Base-by-base conservation (phyloP, 2,329 filamentous ascomycete genomes). In the Balansia obtecta region DNA sequence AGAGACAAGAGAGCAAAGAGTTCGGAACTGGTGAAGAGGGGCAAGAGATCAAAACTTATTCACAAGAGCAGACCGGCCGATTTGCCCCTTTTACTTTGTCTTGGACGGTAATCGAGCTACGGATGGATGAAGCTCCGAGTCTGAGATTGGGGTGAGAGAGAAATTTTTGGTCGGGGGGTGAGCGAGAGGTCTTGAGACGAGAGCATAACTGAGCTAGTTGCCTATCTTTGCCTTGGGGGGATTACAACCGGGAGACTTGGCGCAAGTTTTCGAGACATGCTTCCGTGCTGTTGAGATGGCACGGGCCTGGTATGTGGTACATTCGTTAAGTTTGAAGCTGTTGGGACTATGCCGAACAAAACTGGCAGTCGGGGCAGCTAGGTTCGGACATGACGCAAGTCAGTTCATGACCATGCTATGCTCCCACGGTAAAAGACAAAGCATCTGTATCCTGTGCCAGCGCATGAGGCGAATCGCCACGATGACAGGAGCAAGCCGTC, bases 21-120 rank as follows among this genome's bases (percentile, higher is more conserved):
- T 30, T 12, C 2, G 8, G 15, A 12, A 15, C 1, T 6, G 4
- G 5, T 20, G 34, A 18, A 13, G 37, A 45, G 15, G 30, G 38
- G 41, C 40, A 39, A 39, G 41, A 45, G 18, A n/a, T 16, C n/a
- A n/a, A 18, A 39, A 50, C 42, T 45, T 49, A 50, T 45, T 45
- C 15, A 45, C 11, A 34, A 45, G 5, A 32, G 38, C 15, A 45
- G 34, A 34, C 34, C 41, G 13, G 10, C 22, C 16, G 8, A 27
- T n/a, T 12, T 10, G 32, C 8, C 0, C 12, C 16, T 30, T 18
- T 40, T 47, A 7, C 46, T 22, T 27, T 50, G 48, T 50, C 48
- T 50, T 45, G 41, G 46, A 10, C 9, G n/a, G 46, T 41, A 41
- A 32, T 33, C n/a, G 38, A 18, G 27, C 8, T 33, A 32, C 46